Evolutionary conservation across 2,329 filamentous ascomycete species (phyloP), one percentile per base, ranked within the genome.

Genomic region (Exophiala oligosperma): DNA sequence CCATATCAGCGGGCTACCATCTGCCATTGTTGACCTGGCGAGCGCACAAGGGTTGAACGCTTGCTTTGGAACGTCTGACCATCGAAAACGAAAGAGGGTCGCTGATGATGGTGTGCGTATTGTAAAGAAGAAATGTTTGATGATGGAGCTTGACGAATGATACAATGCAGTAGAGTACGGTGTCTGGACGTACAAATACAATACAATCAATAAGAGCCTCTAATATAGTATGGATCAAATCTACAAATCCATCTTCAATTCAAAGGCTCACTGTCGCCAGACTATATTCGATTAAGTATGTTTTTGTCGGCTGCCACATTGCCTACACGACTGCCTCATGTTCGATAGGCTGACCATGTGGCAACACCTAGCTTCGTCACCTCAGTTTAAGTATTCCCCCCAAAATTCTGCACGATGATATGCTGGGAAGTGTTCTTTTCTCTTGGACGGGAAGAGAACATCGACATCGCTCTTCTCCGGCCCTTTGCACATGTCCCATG

Each of bases 81-180:
- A 46, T 46, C 43, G 43, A 46, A 46, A 46, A 24, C 43, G 43
- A 24, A 46, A 46, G 43, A 46, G 43, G 43, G 14, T 24, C 43
- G 43, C 21, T 5, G 43, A 46, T 24, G 43, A 46, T 46, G 21
- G 12, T 46, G 21, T 46, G 21, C 21, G 17, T 46, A 12, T 24
- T 46, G 43, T n/a, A 24, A 46, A 46, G 43, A 46, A 46, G 21
- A 46, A 24, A 46, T 23, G 17, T 43, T 43, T n/a, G 11, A 46
- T 5, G 3, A 5, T 46, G 43, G 23, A 17, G 17, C 17, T 17
- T 17, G 17, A 17, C 4, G 21, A 24, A 12, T 24, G 14, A 17
- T 46, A 46, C 4, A 11, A 12, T 21, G 21, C 21, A 46, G 21
- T 24, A 46, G 43, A 24, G 14, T 46, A 46, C 23, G 23, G 43